Base-by-base conservation (phyloP, 495 filamentous ascomycete species). In the Daldinia concentrica region DNA sequence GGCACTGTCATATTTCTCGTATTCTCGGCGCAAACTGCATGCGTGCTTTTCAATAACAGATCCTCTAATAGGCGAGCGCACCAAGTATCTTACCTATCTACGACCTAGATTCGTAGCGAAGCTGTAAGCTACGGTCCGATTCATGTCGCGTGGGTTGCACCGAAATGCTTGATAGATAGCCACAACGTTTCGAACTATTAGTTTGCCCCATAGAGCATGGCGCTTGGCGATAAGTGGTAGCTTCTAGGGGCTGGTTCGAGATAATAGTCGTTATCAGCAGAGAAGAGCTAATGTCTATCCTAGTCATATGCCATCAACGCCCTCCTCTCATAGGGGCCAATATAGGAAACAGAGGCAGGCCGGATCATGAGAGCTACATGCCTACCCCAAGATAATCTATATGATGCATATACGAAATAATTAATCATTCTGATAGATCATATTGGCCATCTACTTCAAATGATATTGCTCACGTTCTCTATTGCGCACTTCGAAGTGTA, bases 11-110 rank as follows among this genome's bases (percentile, higher is more conserved):
- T 24, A 32, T 65, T 73, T 66, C 70, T 73, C 70, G 70, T 73
- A 73, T 69, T 73, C 61, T 48, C 26, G 19, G 15, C 56, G 57
- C 65, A 68, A 60, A 43, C 64, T 65, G 70, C 70, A 68, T 68
- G 34, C 51, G 60, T 39, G 62, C 69, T 54, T 27, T 32, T 8
- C n/a, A 4, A 45, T 0, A 48, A 1, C 43, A 1, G 43, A 24
- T 24, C 43, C 4, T 19, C 22, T 48, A 9, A 48, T 48, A 36
- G 34, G 34, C 12, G 34, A 36, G 43, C 43, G 43, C 19, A 24
- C 19, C 43, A 24, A 11, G 43, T 22, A 48, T 48, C 3, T 22
- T 11, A 2, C 43, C 43, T 48, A 48, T 48, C 17, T 48, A 9
- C 17, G 17, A 19, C 15, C 8, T 22, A 5, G 34, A 36, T 36